Percentiles rank a stretch among this genome's conserved stretches.
phyloP scores from a whole-genome alignment of 2,329 filamentous ascomycete genomes.

The Escovopsis weberi region DNA sequence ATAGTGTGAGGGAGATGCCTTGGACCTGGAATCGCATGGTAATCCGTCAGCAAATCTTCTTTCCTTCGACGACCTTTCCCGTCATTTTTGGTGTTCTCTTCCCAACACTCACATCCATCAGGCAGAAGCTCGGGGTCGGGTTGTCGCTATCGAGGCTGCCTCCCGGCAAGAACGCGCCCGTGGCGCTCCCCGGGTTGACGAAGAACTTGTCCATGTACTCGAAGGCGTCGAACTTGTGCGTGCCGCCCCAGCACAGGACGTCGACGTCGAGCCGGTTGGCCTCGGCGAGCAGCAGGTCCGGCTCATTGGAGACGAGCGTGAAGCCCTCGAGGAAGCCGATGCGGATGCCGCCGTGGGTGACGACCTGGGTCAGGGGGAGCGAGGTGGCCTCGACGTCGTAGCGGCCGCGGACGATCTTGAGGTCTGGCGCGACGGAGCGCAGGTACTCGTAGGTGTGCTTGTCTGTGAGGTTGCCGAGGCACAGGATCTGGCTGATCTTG shows the following conservation, averaged over 20 bases:
- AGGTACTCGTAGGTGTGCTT: constrained; percentile 70
- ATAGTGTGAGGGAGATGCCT: constrained; percentile 87
- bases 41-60: constrained; percentile 10
- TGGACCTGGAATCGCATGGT: constrained; percentile 49
- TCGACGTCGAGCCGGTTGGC: constrained; percentile 55
- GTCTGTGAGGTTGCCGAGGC: constrained; percentile 68
- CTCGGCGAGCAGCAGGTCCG: constrained; percentile 51
- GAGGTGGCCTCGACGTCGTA: constrained; percentile 54
- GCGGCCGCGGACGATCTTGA: constrained; percentile 54
- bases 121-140: constrained; percentile 77
- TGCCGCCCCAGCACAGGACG: constrained; percentile 54
- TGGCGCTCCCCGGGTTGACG: constrained; percentile 53
- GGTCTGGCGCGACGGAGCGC: constrained; percentile 56
- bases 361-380: constrained; percentile 49
- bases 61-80: no score
- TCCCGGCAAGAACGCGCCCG: constrained; percentile 45
- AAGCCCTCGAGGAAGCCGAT: constrained; percentile 56
- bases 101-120: constrained; percentile 76
- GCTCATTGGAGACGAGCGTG: constrained; percentile 51
- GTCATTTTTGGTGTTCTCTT: background rate
- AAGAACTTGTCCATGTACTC: constrained; percentile 66
- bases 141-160: constrained; percentile 51
- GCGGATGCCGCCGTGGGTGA: constrained; percentile 50
- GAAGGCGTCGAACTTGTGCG: constrained; percentile 54
- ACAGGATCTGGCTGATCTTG: constrained; percentile 71